Evolutionary conservation across 352 stramenopile species (phyloP).

Genomic region (Phytophthora agathidicida): DNA sequence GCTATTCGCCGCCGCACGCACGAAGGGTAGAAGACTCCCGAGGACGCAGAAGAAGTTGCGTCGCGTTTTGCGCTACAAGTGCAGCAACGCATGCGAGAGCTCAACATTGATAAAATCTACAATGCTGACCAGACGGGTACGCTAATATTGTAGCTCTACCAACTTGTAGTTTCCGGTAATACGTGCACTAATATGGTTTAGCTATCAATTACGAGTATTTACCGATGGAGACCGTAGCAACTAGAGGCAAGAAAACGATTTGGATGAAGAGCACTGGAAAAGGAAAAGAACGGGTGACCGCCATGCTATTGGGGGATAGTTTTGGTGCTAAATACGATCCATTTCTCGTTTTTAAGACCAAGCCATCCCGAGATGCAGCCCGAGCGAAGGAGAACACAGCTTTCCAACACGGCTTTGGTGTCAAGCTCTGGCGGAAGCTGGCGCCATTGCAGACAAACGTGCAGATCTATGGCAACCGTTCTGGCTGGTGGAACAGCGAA

Average conservation of each 20-base stretch:
- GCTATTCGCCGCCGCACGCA: constrained; percentile 7
- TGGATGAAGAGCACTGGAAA: constrained; percentile 27
- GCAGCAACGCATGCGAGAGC: too few relatives aligned
- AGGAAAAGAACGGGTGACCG: constrained; percentile 30
- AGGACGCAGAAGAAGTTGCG: constrained; percentile 7
- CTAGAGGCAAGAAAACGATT: constrained; percentile 19
- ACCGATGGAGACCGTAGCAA: constrained; percentile 15
- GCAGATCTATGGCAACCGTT: constrained; percentile 33
- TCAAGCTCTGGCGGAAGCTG: constrained; percentile 20
- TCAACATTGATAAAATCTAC: constrained; percentile 4
- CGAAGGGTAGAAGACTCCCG: constrained; percentile 3
- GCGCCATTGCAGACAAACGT: constrained; percentile 16
- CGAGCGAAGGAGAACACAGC: constrained; percentile 12
- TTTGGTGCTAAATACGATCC: constrained; percentile 29
- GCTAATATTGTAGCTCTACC: neutral
- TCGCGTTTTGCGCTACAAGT: too few relatives aligned
- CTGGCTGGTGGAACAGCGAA: constrained; percentile 38
- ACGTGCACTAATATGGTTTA: too few relatives aligned
- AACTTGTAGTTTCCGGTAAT: too few relatives aligned
- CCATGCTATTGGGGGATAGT: constrained; percentile 31
- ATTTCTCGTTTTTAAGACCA: constrained; percentile 37
- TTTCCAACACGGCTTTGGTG: constrained; percentile 22
- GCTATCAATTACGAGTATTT: constrained; percentile 36
- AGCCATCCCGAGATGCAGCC: neutral
- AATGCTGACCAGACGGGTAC: constrained; percentile 23